Evolutionary conservation across 176 grass and related monocot species (phyloP).

Genomic region (Carex littledalei): DNA sequence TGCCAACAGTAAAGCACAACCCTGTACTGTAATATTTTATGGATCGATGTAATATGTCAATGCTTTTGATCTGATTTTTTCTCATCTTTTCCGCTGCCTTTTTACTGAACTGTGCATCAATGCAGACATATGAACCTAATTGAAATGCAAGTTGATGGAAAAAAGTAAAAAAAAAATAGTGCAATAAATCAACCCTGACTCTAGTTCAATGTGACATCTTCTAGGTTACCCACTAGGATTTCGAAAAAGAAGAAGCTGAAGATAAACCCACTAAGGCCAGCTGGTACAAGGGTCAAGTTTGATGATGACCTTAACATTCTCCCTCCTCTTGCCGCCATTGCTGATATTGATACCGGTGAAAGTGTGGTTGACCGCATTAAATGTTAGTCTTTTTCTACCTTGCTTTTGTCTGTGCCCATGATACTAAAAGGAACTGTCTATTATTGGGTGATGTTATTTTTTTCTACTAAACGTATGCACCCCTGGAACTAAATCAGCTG

Average conservation of each 20-base stretch:
- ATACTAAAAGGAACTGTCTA: neutral
- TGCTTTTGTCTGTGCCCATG: neutral
- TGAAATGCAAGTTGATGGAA: neutral
- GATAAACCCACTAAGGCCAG: constrained; percentile 77
- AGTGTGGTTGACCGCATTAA: constrained; percentile 42
- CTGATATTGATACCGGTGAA: constrained; percentile 42
- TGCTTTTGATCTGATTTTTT: neutral
- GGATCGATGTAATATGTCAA: neutral
- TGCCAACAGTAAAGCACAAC: neutral
- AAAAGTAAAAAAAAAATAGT: neutral
- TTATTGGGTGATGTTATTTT: neutral
- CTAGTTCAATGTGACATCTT: neutral
- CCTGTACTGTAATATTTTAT: neutral
- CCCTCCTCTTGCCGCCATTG: constrained; percentile 65
- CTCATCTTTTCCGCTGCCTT: neutral
- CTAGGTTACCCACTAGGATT: constrained; percentile 38
- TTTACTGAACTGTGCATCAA: neutral
- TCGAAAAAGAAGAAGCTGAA: constrained; percentile 89
- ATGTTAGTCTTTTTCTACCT: constrained; percentile 27
- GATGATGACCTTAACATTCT: constrained; percentile 73
- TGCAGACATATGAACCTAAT: neutral
- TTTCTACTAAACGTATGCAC: neutral
- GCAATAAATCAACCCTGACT: neutral
- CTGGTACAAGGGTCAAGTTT: constrained; percentile 76
- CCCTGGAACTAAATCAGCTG: neutral